Evolutionary conservation across 495 filamentous ascomycete genomes (phyloP).

Genomic region (Aspergillus egyptiacus): DNA sequence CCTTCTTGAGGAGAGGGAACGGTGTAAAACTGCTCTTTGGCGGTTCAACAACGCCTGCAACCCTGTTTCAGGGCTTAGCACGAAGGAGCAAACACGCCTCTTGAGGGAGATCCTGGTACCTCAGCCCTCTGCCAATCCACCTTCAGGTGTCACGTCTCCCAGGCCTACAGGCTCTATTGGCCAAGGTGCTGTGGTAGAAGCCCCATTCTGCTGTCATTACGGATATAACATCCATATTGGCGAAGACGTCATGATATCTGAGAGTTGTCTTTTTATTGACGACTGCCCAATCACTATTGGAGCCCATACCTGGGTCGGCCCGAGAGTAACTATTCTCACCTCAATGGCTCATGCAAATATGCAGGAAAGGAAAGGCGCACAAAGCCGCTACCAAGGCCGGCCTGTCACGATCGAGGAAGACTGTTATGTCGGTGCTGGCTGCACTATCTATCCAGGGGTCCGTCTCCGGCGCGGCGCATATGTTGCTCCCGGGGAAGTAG

Average conservation of each 20-base stretch:
- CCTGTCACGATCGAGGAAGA: constrained; percentile 80
- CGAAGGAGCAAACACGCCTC: constrained; percentile 71
- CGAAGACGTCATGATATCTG: constrained; percentile 77
- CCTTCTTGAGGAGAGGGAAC: constrained; percentile 77
- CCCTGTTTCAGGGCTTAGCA: constrained; percentile 66
- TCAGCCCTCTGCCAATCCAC: constrained; percentile 43
- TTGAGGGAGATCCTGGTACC: constrained; percentile 65
- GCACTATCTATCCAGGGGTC: constrained; percentile 66
- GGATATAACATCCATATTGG: constrained; percentile 91
- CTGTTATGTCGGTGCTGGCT: constrained; percentile 81
- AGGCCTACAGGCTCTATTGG: constrained; percentile 58
- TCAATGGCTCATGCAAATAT: constrained; percentile 72
- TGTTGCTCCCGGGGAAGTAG: constrained; percentile 44
- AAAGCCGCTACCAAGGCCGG: constrained; percentile 64
- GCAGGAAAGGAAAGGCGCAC: constrained; percentile 65
- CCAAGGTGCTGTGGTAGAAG: constrained; percentile 71
- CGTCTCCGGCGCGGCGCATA: constrained; percentile 38
- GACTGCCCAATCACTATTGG: constrained; percentile 70
- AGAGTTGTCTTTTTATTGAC: constrained; percentile 84
- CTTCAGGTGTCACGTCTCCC: constrained; percentile 32
- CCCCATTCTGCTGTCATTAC: constrained; percentile 91
- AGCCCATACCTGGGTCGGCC: constrained; percentile 70
- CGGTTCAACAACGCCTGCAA: constrained; percentile 87
- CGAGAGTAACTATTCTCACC: constrained; percentile 81
- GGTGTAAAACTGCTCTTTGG: constrained; percentile 78